Percentiles rank a stretch among this genome's conserved stretches.
These are phyloP conservation scores for Petrea volubilis DNA, from an alignment of 257 asterid species.

Conservation along the genomic window DNA sequence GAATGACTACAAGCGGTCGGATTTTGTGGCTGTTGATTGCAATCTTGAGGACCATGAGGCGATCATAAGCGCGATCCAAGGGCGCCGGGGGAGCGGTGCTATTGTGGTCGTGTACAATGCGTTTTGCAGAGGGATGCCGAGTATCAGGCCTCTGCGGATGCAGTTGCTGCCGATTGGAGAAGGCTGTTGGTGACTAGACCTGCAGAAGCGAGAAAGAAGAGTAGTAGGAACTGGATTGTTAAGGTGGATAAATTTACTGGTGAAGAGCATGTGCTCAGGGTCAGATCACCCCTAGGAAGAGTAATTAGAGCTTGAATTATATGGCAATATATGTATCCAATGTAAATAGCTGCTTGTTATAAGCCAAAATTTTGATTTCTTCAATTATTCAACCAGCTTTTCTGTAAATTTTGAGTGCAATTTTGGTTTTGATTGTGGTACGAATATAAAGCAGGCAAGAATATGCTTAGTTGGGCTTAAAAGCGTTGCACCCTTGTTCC, in stretches of 20 bases:
- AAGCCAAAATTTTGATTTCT: not conserved
- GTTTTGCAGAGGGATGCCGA: slow-evolving; percentile 64
- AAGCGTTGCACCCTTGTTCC: not conserved
- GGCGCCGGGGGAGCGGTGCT: slow-evolving; percentile 23
- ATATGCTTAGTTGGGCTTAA: too few species aligned
- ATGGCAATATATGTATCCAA: slow-evolving; percentile 10
- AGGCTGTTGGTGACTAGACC: slow-evolving; percentile 57
- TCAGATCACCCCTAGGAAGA: slow-evolving; percentile 52
- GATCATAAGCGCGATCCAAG: slow-evolving; percentile 43
- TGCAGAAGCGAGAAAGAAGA: slow-evolving; percentile 26
- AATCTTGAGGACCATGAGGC: slow-evolving; percentile 56
- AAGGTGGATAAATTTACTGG: slow-evolving; percentile 70
- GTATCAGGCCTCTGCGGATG: slow-evolving; percentile 43
- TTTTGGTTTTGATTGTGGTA: too few species aligned
- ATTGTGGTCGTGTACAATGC: slow-evolving; percentile 74
- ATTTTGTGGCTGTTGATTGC: slow-evolving; percentile 76
- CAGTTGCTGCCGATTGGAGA: slow-evolving; percentile 83
- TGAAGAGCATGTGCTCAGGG: slow-evolving; percentile 66
- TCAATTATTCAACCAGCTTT: not conserved
- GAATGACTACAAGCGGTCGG: slow-evolving; percentile 44
- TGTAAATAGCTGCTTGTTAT: slow-evolving; percentile 29
- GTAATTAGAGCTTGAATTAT: slow-evolving; percentile 41
- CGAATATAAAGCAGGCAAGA: too few species aligned
- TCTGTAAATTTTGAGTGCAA: too few species aligned
- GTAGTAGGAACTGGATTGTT: slow-evolving; percentile 64